Percentiles rank a stretch among this genome's conserved stretches.
Evolutionary conservation across 257 asterid species (phyloP).

Genomic region (Scutellaria barbata): DNA sequence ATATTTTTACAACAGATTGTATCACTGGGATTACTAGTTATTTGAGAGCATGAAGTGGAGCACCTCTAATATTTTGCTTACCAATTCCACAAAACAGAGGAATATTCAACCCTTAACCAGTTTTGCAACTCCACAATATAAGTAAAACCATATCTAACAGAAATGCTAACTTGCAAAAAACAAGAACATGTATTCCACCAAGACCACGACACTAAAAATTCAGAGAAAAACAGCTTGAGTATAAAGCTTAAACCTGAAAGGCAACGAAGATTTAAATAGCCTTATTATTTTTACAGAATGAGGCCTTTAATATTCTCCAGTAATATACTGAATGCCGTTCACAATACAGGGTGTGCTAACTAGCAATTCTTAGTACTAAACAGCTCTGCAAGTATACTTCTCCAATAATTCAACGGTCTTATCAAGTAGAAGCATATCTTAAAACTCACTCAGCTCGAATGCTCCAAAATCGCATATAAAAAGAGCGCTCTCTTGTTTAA

Average conservation of each 20-base stretch:
- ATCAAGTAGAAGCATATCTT: not conserved
- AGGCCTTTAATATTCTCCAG: too few species aligned
- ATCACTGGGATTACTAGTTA: constrained; percentile 14
- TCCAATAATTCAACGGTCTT: not conserved
- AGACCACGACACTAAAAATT: not conserved
- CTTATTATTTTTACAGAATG: too few species aligned
- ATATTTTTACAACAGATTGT: not conserved
- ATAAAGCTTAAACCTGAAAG: too few species aligned
- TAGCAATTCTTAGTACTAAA: too few species aligned
- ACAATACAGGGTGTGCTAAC: too few species aligned
- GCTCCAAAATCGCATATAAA: not conserved
- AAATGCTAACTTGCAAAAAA: not conserved
- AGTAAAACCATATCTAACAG: not conserved
- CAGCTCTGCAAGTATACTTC: not conserved
- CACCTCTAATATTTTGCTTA: constrained; percentile 2
- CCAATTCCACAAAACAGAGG: not conserved
- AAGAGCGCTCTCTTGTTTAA: constrained; percentile 9
- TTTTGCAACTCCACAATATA: not conserved
- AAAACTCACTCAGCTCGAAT: not conserved
- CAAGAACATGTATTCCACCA: not conserved
- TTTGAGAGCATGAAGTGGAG: not conserved
- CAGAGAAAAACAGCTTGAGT: too few species aligned
- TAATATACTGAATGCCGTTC: too few species aligned
- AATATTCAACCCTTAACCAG: too few species aligned
- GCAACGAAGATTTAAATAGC: too few species aligned